phyloP scores from a whole-genome alignment of 1,284 basidiomycete species.

The Crucibulum cyathiforme region DNA sequence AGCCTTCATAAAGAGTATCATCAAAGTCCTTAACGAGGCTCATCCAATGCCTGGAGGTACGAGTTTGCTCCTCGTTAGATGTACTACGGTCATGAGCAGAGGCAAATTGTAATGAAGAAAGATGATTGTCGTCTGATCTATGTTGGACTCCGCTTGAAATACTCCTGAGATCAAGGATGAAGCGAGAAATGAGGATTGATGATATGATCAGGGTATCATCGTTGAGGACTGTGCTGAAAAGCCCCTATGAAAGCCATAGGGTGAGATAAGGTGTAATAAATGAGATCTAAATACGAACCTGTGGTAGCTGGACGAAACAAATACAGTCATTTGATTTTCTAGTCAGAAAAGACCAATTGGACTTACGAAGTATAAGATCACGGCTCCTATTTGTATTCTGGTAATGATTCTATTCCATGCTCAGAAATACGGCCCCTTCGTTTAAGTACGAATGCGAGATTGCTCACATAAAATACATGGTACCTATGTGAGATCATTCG shows the following conservation, averaged over 20 bases:
- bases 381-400: conserved; percentile 9
- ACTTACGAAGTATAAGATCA: conserved; percentile 11
- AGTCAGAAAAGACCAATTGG: too few relatives aligned
- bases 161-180: conserved; percentile 4
- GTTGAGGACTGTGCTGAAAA: conserved; percentile 9
- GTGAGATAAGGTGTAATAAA: background rate
- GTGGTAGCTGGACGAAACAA: background rate
- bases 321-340: too few relatives aligned
- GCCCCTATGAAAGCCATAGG: background rate
- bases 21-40: too few relatives aligned
- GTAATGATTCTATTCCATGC: conserved; percentile 6
- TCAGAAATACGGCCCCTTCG: background rate
- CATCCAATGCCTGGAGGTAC: too few relatives aligned
- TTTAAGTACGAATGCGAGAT: background rate
- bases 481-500: background rate
- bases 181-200: conserved; percentile 9
- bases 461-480: background rate
- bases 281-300: background rate
- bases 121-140: background rate
- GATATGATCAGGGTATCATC: conserved; percentile 8
- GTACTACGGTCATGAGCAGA: background rate
- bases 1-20: too few relatives aligned
- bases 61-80: too few relatives aligned
- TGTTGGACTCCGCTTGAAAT: background rate
- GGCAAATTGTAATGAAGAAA: background rate